phyloP scores from a whole-genome alignment of 208 protist species.

The Angomonas desouzai region DNA sequence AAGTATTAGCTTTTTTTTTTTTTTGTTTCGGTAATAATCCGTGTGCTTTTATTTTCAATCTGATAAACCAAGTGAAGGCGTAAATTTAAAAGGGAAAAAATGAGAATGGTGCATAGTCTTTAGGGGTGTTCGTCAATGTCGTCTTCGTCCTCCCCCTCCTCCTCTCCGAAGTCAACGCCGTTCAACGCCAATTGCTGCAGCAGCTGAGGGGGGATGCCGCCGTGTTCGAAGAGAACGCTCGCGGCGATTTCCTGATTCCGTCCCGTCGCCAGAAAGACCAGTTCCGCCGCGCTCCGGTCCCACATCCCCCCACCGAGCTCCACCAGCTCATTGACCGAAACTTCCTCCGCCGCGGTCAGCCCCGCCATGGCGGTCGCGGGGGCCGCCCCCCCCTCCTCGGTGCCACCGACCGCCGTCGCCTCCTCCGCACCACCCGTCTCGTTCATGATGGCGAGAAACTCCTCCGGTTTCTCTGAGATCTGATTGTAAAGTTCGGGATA shows the following conservation, averaged over 20 bases:
- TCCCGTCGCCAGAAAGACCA: constrained; percentile 68
- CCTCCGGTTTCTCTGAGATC: constrained; percentile 56
- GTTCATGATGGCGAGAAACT: constrained; percentile 70
- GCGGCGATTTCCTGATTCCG: constrained; percentile 76
- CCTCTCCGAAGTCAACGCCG: constrained; percentile 15
- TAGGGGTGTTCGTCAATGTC: too few species aligned
- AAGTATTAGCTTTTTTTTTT: too few species aligned
- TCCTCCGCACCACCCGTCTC: constrained; percentile 17
- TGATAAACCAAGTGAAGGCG: too few species aligned
- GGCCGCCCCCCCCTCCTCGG: constrained; percentile 1
- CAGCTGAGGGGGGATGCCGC: constrained; percentile 49
- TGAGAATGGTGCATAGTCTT: too few species aligned
- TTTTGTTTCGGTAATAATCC: too few species aligned
- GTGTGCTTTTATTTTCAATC: too few species aligned
- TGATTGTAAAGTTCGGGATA: constrained; percentile 64
- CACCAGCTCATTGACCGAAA: constrained; percentile 68
- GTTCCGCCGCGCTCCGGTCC: constrained; percentile 57
- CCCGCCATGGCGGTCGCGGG: neutral
- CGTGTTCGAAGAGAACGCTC: constrained; percentile 71
- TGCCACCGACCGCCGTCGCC: constrained; percentile 6
- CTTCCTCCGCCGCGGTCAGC: constrained; percentile 22
- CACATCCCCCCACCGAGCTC: constrained; percentile 76
- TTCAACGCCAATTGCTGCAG: constrained; percentile 27
- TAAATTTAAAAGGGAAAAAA: too few species aligned
- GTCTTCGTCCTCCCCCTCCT: constrained; percentile 27